Conservation (phyloP, 768 basidiomycete species). For the Kondoa subrosea region DNA sequence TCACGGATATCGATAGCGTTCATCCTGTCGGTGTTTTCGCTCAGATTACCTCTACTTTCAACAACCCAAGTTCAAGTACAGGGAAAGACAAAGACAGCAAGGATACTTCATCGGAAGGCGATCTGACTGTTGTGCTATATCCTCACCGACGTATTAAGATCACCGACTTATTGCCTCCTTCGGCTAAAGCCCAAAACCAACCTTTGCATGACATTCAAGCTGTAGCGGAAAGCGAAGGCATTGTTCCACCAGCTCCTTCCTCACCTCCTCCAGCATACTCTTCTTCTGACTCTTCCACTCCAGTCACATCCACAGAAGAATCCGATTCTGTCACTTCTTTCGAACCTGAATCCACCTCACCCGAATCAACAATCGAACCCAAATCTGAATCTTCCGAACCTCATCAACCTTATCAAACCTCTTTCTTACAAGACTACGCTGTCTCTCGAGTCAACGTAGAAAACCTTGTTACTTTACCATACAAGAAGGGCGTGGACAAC, state of each 20-base stretch:
- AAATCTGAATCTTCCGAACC: slow-evolving; percentile 1
- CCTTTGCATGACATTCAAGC: slow-evolving; percentile 20
- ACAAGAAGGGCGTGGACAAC: slow-evolving; percentile 51
- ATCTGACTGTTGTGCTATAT: slow-evolving; percentile 84
- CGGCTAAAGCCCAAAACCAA: slow-evolving; percentile 18
- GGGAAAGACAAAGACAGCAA: slow-evolving; percentile 38
- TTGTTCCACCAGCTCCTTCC: slow-evolving; percentile 7
- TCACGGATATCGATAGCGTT: slow-evolving; percentile 69
- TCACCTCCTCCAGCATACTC: not conserved
- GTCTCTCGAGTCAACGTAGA: slow-evolving; percentile 79
- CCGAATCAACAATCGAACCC: not conserved
- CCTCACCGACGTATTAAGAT: slow-evolving; percentile 81
- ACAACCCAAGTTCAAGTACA: slow-evolving; percentile 27
- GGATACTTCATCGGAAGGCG: slow-evolving; percentile 39
- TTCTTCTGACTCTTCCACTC: slow-evolving; percentile 8
- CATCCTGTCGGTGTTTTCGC: slow-evolving; percentile 91
- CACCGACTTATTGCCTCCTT: slow-evolving; percentile 56
- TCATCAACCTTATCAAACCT: slow-evolving; percentile 55
- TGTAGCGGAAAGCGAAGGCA: slow-evolving; percentile 22
- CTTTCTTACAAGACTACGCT: slow-evolving; percentile 60
- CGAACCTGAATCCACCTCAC: slow-evolving; percentile 5
- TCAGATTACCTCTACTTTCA: slow-evolving; percentile 87
- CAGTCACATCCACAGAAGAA: not conserved
- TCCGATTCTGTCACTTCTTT: slow-evolving; percentile 1
- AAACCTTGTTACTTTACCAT: slow-evolving; percentile 61